Percentiles rank a stretch among this genome's conserved stretches.
These are phyloP conservation scores for Fibroporia radiculosa DNA, from an alignment of 768 basidiomycete species.

Conservation along the genomic window DNA sequence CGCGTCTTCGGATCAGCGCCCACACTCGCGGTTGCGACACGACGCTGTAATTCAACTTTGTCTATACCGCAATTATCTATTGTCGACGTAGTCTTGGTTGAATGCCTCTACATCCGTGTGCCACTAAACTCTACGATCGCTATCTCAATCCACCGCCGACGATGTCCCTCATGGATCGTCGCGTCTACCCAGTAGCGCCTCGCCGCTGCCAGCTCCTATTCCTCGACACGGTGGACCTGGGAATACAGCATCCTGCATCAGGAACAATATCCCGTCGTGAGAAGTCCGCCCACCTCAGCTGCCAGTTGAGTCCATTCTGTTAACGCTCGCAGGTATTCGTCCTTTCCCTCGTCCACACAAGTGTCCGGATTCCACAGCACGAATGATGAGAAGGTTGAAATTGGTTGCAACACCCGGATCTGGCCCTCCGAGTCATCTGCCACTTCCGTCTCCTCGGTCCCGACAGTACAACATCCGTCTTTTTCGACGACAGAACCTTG, in stretches of 20 bases:
- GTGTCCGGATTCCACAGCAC: constrained; percentile 74
- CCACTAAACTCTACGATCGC: too few relatives aligned
- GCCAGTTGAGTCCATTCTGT: constrained; percentile 66
- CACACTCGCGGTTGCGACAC: too few relatives aligned
- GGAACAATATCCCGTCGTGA: not conserved
- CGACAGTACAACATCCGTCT: constrained; percentile 19
- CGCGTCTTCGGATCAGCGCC: too few relatives aligned
- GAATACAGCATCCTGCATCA: not conserved
- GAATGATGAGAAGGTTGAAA: constrained; percentile 54
- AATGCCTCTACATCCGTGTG: too few relatives aligned
- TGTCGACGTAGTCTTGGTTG: too few relatives aligned
- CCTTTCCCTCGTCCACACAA: constrained; percentile 56
- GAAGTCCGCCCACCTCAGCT: constrained; percentile 38
- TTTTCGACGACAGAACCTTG: constrained; percentile 21
- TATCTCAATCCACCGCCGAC: too few relatives aligned
- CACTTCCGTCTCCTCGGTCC: constrained; percentile 14
- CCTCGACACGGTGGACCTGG: constrained; percentile 5
- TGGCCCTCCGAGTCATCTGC: constrained; percentile 16
- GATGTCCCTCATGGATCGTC: too few relatives aligned
- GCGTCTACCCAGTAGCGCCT: too few relatives aligned
- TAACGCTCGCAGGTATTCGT: constrained; percentile 65
- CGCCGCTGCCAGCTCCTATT: too few relatives aligned
- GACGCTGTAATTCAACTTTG: too few relatives aligned
- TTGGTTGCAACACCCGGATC: constrained; percentile 35
- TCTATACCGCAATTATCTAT: too few relatives aligned